Conservation (phyloP, 176 grass and related monocot species). For the Calamus simplicifolius region DNA sequence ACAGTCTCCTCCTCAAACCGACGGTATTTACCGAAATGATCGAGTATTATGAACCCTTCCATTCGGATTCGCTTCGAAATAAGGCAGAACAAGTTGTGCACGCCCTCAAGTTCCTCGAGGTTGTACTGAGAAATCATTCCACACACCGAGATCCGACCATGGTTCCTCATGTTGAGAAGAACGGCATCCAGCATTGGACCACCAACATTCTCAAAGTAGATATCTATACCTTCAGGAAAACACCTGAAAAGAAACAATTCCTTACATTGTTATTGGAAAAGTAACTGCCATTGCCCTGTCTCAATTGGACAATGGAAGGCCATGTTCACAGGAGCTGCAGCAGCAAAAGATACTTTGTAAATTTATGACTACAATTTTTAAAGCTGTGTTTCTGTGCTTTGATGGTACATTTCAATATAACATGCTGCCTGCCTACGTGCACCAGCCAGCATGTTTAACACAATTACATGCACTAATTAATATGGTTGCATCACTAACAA, state of each 20-base stretch:
- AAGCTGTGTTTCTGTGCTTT: too few relatives aligned
- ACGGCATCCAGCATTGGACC: not conserved
- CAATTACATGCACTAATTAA: too few relatives aligned
- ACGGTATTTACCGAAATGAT: constrained; percentile 38
- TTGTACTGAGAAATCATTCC: not conserved
- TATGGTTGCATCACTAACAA: too few relatives aligned
- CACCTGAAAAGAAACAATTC: constrained; percentile 3
- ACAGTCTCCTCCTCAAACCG: constrained; percentile 29
- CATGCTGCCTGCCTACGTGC: too few relatives aligned
- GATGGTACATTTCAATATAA: too few relatives aligned
- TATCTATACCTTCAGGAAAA: constrained; percentile 24
- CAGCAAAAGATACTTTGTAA: too few relatives aligned
- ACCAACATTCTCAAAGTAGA: not conserved
- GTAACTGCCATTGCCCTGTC: too few relatives aligned
- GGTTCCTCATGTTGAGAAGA: not conserved
- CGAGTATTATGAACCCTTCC: constrained; percentile 38
- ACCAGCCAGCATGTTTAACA: too few relatives aligned
- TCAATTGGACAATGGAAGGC: too few relatives aligned
- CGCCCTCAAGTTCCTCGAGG: not conserved
- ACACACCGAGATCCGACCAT: not conserved
- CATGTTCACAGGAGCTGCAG: too few relatives aligned
- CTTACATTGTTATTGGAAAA: too few relatives aligned
- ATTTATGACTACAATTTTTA: too few relatives aligned
- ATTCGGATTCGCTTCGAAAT: constrained; percentile 28
- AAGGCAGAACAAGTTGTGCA: constrained; percentile 16